Base-by-base conservation (phyloP, 2,329 filamentous ascomycete species). In the Neofusicoccum cordaticola region DNA sequence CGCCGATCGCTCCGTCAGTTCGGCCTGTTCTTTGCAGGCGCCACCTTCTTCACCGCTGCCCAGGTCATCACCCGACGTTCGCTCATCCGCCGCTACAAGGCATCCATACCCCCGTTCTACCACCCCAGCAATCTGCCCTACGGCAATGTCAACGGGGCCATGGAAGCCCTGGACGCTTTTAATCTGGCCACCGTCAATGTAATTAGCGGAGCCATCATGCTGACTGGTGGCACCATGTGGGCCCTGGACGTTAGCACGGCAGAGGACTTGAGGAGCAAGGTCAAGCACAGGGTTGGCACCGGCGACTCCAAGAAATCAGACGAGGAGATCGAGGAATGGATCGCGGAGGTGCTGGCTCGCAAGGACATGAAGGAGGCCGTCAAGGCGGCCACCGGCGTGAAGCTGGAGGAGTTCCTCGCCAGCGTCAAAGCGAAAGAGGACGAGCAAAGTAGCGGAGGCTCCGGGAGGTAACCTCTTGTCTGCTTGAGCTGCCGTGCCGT, bases 171-270 rank as follows among this genome's bases (percentile, higher is more conserved):
- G 39, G 90, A 96, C 77, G 94, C 94, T 0, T 81, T 99, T 22
- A 90, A 89, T 56, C 81, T 97, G 41, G 95, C 94, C 0, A 97
- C 93, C 0, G 84, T 97, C 70, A 97, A 97, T 71, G 91, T 95
- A 12, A 72, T 88, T 37, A 90, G 88, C 70, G 85, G 95, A 57
- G 88, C 84, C 0, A 87, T 97, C 75, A 87, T 96, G 84, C 78
- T 85, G 8, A 83, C 86, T 0, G 95, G 94, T 3, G 92, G 90
- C 0, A 76, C 88, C 11, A 82, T 91, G 67, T 96, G 90, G 84
- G 88, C 86, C 0, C 86, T 95, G 66, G 90, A 97, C 74, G 85
- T 98, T 41, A 78, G 77, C 34, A 79, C 78, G 37, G 42, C 81
- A 42, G 76, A 77, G 63, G 81, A 83, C 87, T 87, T 73, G 83